Evolutionary conservation across 192 early-diverging fungal genomes (phyloP), one percentile per base, ranked within the genome.

Genomic region (Podila minutissima): DNA sequence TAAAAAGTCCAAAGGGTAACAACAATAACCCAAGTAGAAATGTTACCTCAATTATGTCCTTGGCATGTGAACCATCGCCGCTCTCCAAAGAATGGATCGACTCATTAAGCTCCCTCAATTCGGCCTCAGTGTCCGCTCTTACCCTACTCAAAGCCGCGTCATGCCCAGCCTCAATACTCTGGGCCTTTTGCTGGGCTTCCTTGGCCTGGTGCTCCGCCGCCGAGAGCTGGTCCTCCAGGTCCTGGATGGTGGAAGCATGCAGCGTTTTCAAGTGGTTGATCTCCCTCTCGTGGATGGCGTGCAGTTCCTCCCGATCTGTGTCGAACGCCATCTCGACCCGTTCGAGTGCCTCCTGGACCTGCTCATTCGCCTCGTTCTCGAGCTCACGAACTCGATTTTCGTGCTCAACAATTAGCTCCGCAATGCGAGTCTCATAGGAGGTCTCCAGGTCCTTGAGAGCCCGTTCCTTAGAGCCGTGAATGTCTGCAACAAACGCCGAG

Each of bases 281-380:
- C 28, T 66, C 70, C 19, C 26, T 32, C 11, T 31, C 20, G 26
- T 81, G 72, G n/a, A 74, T 49, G 8, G 64, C 57, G 19, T 59
- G 24, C 35, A 75, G 37, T 11, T 58, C 48, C 17, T 79, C 70
- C 0, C 50, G 62, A 31, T 84, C 71, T 24, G 59, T 46, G 17
- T 71, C 83, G 61, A 79, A 79, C 17, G 72, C 83, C 13, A 24
- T 63, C 33, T 83, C 77, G 12, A 82, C 83, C 26, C 71, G 12
- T 3, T 74, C 83, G 17, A 82, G 38, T 28, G 69, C 72, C 7
- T 65, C 68, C 15, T 83, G 53, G 12, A 76, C 73, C 13, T 73
- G 70, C 20, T 72, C 69, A n/a, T 75, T 75, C 3, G 74, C 74
- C n/a, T 35, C 63, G 22, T 71, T 67, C 60, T 83, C 74, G 3